Percentiles rank a stretch among this genome's conserved stretches.
phyloP scores from a whole-genome alignment of 2,329 filamentous ascomycete species.

The Coniella lustricola region DNA sequence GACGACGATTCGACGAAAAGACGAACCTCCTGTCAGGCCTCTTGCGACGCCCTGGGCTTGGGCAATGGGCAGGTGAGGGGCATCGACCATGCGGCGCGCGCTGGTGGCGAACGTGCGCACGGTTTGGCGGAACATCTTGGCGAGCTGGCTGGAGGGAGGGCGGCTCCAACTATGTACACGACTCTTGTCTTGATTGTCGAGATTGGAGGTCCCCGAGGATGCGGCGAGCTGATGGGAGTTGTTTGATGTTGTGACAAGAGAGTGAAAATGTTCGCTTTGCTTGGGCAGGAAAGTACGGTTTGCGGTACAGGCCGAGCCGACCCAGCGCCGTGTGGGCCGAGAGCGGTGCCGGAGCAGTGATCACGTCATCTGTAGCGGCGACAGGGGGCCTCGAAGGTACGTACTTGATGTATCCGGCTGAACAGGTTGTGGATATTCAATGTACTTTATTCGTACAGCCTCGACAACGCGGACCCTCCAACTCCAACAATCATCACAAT shows the following conservation, averaged over 20 bases:
- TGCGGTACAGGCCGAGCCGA: conserved; percentile 3
- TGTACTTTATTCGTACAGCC: too few relatives aligned
- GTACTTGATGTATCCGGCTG: too few relatives aligned
- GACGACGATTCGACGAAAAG: too few relatives aligned
- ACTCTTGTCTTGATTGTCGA: background rate
- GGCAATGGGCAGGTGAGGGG: conserved; percentile 65
- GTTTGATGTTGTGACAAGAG: background rate
- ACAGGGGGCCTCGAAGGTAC: too few relatives aligned
- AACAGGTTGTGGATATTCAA: too few relatives aligned
- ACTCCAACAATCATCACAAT: too few relatives aligned
- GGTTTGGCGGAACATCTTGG: conserved; percentile 61
- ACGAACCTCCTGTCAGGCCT: conserved; percentile 80
- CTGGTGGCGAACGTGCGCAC: conserved; percentile 61
- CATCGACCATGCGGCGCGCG: conserved; percentile 44
- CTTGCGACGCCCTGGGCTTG: conserved; percentile 72
- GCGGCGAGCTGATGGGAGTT: background rate
- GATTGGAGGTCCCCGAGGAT: too few relatives aligned
- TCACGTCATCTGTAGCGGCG: background rate
- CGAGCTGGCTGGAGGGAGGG: background rate
- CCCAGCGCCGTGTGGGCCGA: conserved; percentile 1
- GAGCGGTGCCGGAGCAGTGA: conserved; percentile 8
- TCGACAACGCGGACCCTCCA: too few relatives aligned
- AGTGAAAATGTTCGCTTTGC: background rate
- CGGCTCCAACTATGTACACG: background rate
- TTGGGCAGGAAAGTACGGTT: background rate